Percentiles rank a stretch among this genome's conserved stretches.
Conservation (phyloP, 805 yeast species). For the Saccharomycopsis javanensis region DNA sequence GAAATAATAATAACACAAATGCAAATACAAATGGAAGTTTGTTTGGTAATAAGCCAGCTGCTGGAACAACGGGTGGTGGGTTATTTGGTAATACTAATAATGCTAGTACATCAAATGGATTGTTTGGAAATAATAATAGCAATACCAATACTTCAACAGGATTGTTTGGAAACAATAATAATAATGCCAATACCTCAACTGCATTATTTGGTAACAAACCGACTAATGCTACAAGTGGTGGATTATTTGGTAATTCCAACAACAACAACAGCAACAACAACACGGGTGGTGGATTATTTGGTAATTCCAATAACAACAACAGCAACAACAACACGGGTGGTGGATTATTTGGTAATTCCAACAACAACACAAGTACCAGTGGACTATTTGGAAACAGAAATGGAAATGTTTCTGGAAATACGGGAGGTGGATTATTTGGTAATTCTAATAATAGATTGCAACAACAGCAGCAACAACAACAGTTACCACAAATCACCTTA, state of each 20-base stretch:
- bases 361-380: constrained; percentile 22
- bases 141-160: constrained; percentile 9
- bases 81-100: constrained; percentile 27
- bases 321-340: constrained; percentile 24
- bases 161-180: constrained; percentile 23
- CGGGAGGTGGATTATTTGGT: constrained; percentile 30
- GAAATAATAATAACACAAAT: constrained; percentile 20
- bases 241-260: constrained; percentile 24
- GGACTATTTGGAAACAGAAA: constrained; percentile 25
- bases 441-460: constrained; percentile 20
- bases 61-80: constrained; percentile 20
- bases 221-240: constrained; percentile 23
- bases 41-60: constrained; percentile 33
- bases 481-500: constrained; percentile 47
- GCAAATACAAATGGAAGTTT: constrained; percentile 18
- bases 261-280: constrained; percentile 20
- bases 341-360: constrained; percentile 32
- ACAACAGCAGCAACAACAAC: constrained; percentile 28
- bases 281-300: constrained; percentile 32
- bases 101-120: constrained; percentile 21
- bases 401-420: constrained; percentile 13
- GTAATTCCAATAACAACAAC: no score
- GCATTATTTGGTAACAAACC: constrained; percentile 27
- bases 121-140: constrained; percentile 22
- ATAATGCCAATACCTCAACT: constrained; percentile 18